Base-by-base conservation (phyloP, 106 monocot species). In the Alisma plantagoaquatica region DNA sequence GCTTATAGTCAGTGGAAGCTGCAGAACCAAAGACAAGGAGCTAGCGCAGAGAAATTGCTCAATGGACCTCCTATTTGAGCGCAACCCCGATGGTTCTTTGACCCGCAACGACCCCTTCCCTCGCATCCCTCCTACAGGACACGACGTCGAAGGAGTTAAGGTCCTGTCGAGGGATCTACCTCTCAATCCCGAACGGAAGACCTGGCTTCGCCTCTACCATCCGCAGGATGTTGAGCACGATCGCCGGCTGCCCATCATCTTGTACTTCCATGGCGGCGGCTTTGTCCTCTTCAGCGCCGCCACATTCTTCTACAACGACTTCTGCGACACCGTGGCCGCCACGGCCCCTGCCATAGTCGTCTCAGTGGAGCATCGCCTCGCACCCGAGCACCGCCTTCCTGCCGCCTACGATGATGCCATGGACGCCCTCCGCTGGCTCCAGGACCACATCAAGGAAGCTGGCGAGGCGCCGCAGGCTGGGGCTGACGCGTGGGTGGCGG, bases 381-480 rank as follows among this genome's bases (percentile, higher is more conserved):
- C 61, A 4, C 61, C 61, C 20, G 61, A 61, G 31, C 48, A 47
- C 61, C 61, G 22, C 27, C 61, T 61, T 24, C 61, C 61, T 6
- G 46, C 61, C 46, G 61, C 61, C 22, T 61, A 61, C 31, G 61
- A 61, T 14, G 61, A 61, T 33, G 61, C 49, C n/a, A 33, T 49
- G 27, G 50, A 49, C 14, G 17, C 62, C 23, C 10, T 62, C 49
- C 19, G 11, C 38, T 62, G 51, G 50, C 4, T 62, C 26, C 49
- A 27, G 20, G 5, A n/a, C 24, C 42, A 2, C 14, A n/a, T n/a
- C n/a, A n/a, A n/a, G n/a, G n/a, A n/a, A n/a, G n/a, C n/a, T n/a
- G n/a, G n/a, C n/a, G n/a, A n/a, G n/a, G n/a, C n/a, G n/a, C n/a
- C n/a, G n/a, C n/a, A n/a, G n/a, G n/a, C n/a, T n/a, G n/a, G n/a